These are phyloP conservation scores for Lyophyllum decastes DNA, from an alignment of 768 basidiomycete genomes.

Conservation along the genomic window DNA sequence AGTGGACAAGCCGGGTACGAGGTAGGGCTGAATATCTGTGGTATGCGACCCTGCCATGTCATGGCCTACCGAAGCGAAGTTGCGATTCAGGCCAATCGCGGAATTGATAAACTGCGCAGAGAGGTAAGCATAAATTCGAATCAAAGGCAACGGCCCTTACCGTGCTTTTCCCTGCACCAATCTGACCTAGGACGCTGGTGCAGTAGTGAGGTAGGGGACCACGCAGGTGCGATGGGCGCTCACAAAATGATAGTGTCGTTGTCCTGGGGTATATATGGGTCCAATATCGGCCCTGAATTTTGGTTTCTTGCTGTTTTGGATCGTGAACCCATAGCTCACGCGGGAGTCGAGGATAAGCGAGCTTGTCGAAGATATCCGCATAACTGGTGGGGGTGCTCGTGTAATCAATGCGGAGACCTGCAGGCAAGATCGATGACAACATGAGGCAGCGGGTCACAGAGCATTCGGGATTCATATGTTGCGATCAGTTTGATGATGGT, in stretches of 20 bases:
- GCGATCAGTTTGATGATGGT: too few species aligned
- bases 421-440: not conserved
- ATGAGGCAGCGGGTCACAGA: not conserved
- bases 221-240: not conserved
- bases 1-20: not conserved
- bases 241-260: constrained; percentile 1
- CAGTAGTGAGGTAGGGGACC: not conserved
- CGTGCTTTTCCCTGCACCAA: not conserved
- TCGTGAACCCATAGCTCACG: not conserved
- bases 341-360: not conserved
- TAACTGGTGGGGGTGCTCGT: not conserved
- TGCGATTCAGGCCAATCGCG: not conserved
- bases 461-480: too few species aligned
- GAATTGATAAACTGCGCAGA: not conserved
- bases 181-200: not conserved
- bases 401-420: not conserved
- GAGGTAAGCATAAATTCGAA: not conserved
- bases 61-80: not conserved
- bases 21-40: not conserved
- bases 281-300: not conserved
- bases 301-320: not conserved
- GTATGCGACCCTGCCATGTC: not conserved
- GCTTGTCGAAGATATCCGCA: not conserved
- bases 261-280: not conserved
- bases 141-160: not conserved